A percentile compares a stretch with the other conserved stretches of the same genome.
These are phyloP conservation scores for Mycena pura DNA, from an alignment of 768 basidiomycete genomes.

Conservation along the genomic window DNA sequence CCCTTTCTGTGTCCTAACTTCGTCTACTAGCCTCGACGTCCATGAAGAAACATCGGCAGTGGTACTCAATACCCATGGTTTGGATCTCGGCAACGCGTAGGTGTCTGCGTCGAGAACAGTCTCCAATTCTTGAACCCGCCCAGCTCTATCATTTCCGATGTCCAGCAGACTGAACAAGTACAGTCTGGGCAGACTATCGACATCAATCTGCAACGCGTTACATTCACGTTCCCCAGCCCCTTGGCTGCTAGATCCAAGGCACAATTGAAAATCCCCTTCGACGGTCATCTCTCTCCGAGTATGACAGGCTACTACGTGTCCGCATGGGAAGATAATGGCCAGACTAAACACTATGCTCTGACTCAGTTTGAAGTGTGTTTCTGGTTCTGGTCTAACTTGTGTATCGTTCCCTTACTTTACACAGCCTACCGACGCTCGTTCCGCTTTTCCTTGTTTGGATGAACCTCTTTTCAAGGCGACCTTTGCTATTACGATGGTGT, in stretches of 20 bases:
- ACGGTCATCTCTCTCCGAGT: conserved; percentile 65
- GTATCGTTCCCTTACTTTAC: not conserved
- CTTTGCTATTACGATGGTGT: conserved; percentile 78
- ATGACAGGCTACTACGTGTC: conserved; percentile 90
- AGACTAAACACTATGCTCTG: conserved; percentile 72
- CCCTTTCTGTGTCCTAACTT: not conserved
- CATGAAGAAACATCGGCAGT: conserved; percentile 63
- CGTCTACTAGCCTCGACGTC: conserved; percentile 63
- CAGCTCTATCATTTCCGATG: conserved; percentile 60
- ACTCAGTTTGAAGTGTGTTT: conserved; percentile 84
- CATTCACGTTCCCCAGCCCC: conserved; percentile 60
- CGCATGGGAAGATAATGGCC: conserved; percentile 65
- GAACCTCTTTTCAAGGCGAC: conserved; percentile 91
- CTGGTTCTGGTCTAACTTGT: not conserved
- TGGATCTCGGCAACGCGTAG: conserved; percentile 63
- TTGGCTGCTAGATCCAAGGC: conserved; percentile 77
- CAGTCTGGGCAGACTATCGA: conserved; percentile 61
- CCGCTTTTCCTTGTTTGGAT: conserved; percentile 91
- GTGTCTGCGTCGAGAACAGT: conserved; percentile 21
- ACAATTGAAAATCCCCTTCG: conserved; percentile 72
- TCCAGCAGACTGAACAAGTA: conserved; percentile 53
- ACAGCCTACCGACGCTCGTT: conserved; percentile 85
- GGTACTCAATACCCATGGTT: conserved; percentile 68
- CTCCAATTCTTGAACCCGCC: not conserved
- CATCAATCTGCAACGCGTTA: conserved; percentile 66